Percentiles rank a stretch among this genome's conserved stretches.
Conservation (phyloP, 2,329 filamentous ascomycete species). For the Apiospora phragmitis region DNA sequence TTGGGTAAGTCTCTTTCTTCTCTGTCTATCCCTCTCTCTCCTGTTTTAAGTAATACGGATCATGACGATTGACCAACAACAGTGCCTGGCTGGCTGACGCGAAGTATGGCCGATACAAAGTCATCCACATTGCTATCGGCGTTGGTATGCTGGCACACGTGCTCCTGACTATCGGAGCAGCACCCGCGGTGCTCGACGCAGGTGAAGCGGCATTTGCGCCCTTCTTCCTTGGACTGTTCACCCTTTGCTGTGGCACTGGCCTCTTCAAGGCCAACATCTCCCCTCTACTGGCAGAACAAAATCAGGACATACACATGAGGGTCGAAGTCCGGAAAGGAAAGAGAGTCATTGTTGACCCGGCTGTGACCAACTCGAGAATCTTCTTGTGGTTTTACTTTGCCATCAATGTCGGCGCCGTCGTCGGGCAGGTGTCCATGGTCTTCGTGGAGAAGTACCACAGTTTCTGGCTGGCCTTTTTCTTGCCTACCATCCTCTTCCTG, state of each 20-base stretch:
- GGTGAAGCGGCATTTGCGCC: slow-evolving; percentile 47
- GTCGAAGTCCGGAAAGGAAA: slow-evolving; percentile 60
- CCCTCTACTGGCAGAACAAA: slow-evolving; percentile 71
- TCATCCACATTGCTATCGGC: slow-evolving; percentile 67
- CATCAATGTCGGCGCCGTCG: slow-evolving; percentile 53
- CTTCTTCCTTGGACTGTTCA: slow-evolving; percentile 11
- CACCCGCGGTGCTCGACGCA: slow-evolving; percentile 62
- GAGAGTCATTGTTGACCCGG: slow-evolving; percentile 70
- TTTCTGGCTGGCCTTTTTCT: slow-evolving; percentile 58
- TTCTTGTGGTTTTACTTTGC: slow-evolving; percentile 61
- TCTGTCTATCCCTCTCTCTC: not conserved
- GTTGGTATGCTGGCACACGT: slow-evolving; percentile 67
- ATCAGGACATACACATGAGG: slow-evolving; percentile 57
- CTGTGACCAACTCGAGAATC: slow-evolving; percentile 66
- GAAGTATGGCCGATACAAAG: slow-evolving; percentile 71
- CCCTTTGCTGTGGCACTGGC: slow-evolving; percentile 58
- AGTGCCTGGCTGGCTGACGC: slow-evolving; percentile 64
- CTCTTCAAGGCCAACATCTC: slow-evolving; percentile 83
- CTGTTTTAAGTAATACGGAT: not conserved
- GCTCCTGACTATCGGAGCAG: slow-evolving; percentile 64
- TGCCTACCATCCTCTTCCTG: slow-evolving; percentile 49
- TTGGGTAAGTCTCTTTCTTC: slow-evolving; percentile 46
- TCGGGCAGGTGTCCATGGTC: slow-evolving; percentile 49
- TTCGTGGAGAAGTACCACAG: slow-evolving; percentile 63
- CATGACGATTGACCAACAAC: not conserved